Conservation (phyloP, 1,284 basidiomycete genomes). For the Marasmius tenuissimus region DNA sequence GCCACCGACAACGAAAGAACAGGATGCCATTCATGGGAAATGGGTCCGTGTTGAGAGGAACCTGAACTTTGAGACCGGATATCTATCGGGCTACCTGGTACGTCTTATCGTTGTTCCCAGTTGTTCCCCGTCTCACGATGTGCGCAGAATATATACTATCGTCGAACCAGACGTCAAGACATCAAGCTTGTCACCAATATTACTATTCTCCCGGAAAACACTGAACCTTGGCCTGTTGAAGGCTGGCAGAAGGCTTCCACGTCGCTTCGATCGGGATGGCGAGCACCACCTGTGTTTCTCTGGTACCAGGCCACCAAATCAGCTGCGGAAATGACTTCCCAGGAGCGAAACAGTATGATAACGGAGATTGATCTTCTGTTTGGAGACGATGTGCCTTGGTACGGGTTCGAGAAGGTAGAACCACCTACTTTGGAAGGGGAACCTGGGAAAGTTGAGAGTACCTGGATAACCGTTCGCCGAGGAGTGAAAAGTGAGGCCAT, state of each 20-base stretch:
- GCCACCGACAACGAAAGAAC: conserved; percentile 67
- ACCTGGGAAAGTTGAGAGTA: conserved; percentile 43
- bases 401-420: conserved; percentile 75
- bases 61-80: conserved; percentile 67
- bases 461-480: conserved; percentile 58
- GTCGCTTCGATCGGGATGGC: conserved; percentile 56
- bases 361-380: conserved; percentile 89
- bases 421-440: conserved; percentile 50
- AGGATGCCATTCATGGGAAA: conserved; percentile 79
- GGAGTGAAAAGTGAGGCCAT: conserved; percentile 62
- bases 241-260: conserved; percentile 59
- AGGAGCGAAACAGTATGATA: conserved; percentile 65
- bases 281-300: conserved; percentile 54
- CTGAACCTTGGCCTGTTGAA: conserved; percentile 45
- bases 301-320: conserved; percentile 78
- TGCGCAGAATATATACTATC: conserved; percentile 74
- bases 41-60: conserved; percentile 86
- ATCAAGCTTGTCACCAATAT: conserved; percentile 69
- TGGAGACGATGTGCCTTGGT: conserved; percentile 80
- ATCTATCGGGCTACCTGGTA: conserved; percentile 58
- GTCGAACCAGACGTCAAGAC: conserved; percentile 79
- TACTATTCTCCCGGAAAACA: conserved; percentile 49
- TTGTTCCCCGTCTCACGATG: too few species aligned
- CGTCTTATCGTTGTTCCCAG: conserved; percentile 15
- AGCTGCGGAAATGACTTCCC: conserved; percentile 51